Evolutionary conservation across 331 rosid species (phyloP).

Genomic region (Prunus yedoensis): DNA sequence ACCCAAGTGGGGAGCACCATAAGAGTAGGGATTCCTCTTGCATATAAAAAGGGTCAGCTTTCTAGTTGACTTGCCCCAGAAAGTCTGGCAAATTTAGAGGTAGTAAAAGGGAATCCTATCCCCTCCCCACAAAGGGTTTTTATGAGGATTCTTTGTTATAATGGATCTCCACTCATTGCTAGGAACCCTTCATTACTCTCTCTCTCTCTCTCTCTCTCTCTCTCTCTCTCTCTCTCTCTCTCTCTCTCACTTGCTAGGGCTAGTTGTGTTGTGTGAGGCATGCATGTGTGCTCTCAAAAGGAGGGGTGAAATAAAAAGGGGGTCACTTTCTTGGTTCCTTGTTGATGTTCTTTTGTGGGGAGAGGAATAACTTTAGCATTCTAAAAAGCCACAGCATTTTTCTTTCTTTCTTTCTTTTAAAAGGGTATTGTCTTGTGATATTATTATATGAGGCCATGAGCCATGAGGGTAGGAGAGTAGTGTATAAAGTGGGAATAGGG

Average conservation of each 20-base stretch:
- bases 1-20: slow-evolving; percentile 65
- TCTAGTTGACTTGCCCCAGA: slow-evolving; percentile 81
- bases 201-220: not conserved
- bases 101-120: slow-evolving; percentile 69
- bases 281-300: slow-evolving; percentile 79
- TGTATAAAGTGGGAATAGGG: slow-evolving; percentile 47
- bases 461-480: slow-evolving; percentile 24
- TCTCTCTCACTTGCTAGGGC: slow-evolving; percentile 7
- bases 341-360: slow-evolving; percentile 77
- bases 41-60: slow-evolving; percentile 43
- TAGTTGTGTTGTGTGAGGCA: slow-evolving; percentile 31
- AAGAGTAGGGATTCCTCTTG: slow-evolving; percentile 52
- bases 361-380: slow-evolving; percentile 78
- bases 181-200: slow-evolving; percentile 27
- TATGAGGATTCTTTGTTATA: slow-evolving; percentile 50
- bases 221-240: slow-evolving; percentile 3
- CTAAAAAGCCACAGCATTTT: slow-evolving; percentile 54
- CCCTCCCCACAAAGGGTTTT: slow-evolving; percentile 49
- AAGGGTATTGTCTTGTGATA: slow-evolving; percentile 14
- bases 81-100: slow-evolving; percentile 75
- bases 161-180: slow-evolving; percentile 76
- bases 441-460: not conserved
- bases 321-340: slow-evolving; percentile 64
- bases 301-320: slow-evolving; percentile 55
- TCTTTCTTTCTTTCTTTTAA: slow-evolving; percentile 9